phyloP scores from a whole-genome alignment of 2,329 filamentous ascomycete genomes.

The Neoarthrinium moseri region DNA sequence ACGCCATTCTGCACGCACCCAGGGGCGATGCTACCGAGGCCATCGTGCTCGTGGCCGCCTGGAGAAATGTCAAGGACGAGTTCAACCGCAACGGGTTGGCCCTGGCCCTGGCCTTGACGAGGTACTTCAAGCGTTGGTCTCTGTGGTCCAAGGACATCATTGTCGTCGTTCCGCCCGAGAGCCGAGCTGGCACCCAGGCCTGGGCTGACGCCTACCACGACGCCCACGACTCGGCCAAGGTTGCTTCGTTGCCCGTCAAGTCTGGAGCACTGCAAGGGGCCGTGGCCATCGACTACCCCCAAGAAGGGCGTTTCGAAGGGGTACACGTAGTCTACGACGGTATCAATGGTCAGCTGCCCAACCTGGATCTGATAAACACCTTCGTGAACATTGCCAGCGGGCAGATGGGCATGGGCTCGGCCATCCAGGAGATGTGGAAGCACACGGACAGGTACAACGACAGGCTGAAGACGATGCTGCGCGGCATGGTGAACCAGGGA shows the following conservation, averaged over 20 bases:
- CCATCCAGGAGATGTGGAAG: conserved; percentile 81
- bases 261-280: conserved; percentile 91
- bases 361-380: conserved; percentile 94
- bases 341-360: conserved; percentile 91
- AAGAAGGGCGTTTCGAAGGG: conserved; percentile 79
- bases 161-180: conserved; percentile 84
- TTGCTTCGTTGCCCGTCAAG: conserved; percentile 81
- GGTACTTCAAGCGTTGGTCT: conserved; percentile 97
- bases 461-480: conserved; percentile 82
- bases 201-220: conserved; percentile 99
- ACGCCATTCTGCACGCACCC: conserved; percentile 89
- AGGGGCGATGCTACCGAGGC: conserved; percentile 96
- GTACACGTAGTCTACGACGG: conserved; percentile 94
- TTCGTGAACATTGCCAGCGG: conserved; percentile 82
- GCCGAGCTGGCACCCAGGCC: conserved; percentile 84
- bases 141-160: conserved; percentile 99
- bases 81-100: conserved; percentile 87
- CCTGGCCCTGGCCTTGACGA: conserved; percentile 78
- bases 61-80: conserved; percentile 76
- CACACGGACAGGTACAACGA: conserved; percentile 77
- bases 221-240: conserved; percentile 68
- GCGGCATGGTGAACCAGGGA: conserved; percentile 90
- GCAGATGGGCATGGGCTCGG: conserved; percentile 86
- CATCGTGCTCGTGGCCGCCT: conserved; percentile 87
- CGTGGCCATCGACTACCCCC: conserved; percentile 89